These are phyloP conservation scores for Podospora pseudocomata DNA, from an alignment of 495 filamentous ascomycete species.

Conservation along the genomic window DNA sequence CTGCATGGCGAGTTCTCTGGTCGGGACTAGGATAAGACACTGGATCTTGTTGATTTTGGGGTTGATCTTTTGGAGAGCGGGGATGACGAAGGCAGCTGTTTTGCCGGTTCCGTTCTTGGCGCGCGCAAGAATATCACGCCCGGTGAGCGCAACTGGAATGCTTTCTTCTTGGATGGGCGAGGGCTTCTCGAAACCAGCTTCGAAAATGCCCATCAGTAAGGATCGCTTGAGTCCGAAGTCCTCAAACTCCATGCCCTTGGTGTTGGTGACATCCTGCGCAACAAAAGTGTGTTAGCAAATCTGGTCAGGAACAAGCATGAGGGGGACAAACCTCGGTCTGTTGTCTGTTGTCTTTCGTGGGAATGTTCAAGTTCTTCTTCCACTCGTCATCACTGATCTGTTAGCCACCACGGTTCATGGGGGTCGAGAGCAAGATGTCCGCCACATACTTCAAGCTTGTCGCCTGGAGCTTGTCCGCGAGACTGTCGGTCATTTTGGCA, in stretches of 20 bases:
- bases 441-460: slow-evolving; percentile 64
- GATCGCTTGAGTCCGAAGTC: slow-evolving; percentile 93
- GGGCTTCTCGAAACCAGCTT: slow-evolving; percentile 97
- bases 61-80: slow-evolving; percentile 91
- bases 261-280: slow-evolving; percentile 86
- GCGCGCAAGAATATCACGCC: slow-evolving; percentile 89
- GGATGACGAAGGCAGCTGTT: slow-evolving; percentile 96
- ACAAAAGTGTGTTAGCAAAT: neutral
- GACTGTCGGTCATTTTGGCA: slow-evolving; percentile 44
- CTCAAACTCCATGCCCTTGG: slow-evolving; percentile 95
- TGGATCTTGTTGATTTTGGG: slow-evolving; percentile 93
- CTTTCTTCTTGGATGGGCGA: slow-evolving; percentile 99
- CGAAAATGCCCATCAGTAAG: slow-evolving; percentile 97
- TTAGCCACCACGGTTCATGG: slow-evolving; percentile 18
- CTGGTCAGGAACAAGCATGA: neutral
- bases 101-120: slow-evolving; percentile 99
- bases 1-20: slow-evolving; percentile 95
- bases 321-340: slow-evolving; percentile 78
- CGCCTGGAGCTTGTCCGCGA: slow-evolving; percentile 67
- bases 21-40: slow-evolving; percentile 92
- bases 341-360: slow-evolving; percentile 77
- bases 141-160: slow-evolving; percentile 92
- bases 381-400: slow-evolving; percentile 58
- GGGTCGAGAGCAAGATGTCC: neutral
- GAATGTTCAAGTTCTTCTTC: slow-evolving; percentile 74